Evolutionary conservation across 225 moss, liverwort and hornwort genomes (phyloP), one percentile per base, ranked within the genome.

Genomic region (Marchantia polymorpha): DNA sequence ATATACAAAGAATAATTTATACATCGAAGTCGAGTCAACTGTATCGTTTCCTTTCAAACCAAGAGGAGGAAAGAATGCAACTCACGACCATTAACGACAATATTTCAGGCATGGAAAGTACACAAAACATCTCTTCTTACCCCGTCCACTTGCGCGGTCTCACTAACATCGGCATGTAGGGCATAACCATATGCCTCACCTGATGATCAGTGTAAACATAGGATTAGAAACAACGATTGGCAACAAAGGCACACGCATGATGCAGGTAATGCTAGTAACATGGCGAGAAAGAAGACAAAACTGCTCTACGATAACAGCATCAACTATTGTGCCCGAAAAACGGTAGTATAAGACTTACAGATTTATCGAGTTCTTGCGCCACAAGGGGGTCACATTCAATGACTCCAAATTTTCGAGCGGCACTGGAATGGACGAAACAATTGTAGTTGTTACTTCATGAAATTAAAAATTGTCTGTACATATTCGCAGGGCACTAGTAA

Each of bases 121-220:
- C 39, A 12, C 26, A 47, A 58, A 17, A 61, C n/a, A 16, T 29
- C 26, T 59, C 6, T 39, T 20, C 90, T 84, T 90, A 97, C 95
- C 92, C 89, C 52, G 72, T 92, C 99, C 99, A 99, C 54, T 17
- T 25, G 66, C 83, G 89, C 78, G 99, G 99, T 73, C 90, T 88
- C 79, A 99, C 87, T 85, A 99, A 72, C 99, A 99, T 99, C 58
- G 99, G 99, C 99, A 99, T 99, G 64, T 99, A 99, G 2, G 99
- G 99, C 90, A 99, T 93, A 76, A 91, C 93, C 91, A 95, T 92
- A 70, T 86, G 89, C 64, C 83, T 87, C 67, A 90, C 97, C 97
- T 97, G 88, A 72, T 10, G 10, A 23, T n/a, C 61, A 61, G n/a
- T 61, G n/a, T 22, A 23, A 23, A 22, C 61, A 61, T 61, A 61